phyloP scores from a whole-genome alignment of 2,329 filamentous ascomycete species.

The Ophiostoma perfectum region DNA sequence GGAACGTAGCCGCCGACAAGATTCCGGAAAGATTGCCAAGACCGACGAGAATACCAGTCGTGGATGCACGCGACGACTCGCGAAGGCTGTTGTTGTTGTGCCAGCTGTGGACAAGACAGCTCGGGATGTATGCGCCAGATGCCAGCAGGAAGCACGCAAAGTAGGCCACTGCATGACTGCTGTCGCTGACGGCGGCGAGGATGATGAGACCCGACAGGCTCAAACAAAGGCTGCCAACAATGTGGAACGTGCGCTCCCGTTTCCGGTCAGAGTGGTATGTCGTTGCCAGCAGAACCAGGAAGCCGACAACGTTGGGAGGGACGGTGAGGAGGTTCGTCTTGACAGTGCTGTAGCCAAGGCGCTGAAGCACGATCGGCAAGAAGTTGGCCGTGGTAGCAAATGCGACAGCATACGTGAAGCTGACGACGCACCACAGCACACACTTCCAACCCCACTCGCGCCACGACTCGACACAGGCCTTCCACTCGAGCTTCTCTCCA shows the following conservation, averaged over 20 bases:
- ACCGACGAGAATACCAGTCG: constrained; percentile 26
- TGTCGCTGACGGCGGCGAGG: constrained; percentile 22
- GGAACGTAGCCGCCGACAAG: constrained; percentile 24
- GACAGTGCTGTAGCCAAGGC: constrained; percentile 25
- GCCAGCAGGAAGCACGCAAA: constrained; percentile 23
- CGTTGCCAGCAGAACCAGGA: constrained; percentile 22
- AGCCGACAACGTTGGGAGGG: constrained; percentile 25
- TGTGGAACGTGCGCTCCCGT: constrained; percentile 27
- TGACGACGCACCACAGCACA: constrained; percentile 20
- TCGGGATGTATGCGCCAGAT: constrained; percentile 25
- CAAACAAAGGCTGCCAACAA: constrained; percentile 19
- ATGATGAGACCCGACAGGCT: constrained; percentile 21
- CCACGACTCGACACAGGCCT: constrained; percentile 8
- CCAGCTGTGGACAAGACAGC: constrained; percentile 26
- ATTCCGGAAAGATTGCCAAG: constrained; percentile 29
- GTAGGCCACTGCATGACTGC: constrained; percentile 26
- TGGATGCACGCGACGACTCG: constrained; percentile 28
- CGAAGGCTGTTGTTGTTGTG: constrained; percentile 28
- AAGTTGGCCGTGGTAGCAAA: constrained; percentile 26
- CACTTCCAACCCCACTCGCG: constrained; percentile 17
- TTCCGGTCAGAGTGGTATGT: constrained; percentile 26
- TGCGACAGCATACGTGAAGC: constrained; percentile 24
- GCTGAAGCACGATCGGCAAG: constrained; percentile 24
- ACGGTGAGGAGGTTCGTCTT: constrained; percentile 28
- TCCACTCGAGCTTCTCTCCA: constrained; percentile 22